Evolutionary conservation across 768 basidiomycete species (phyloP).

Genomic region (Strobilomyces confusus): DNA sequence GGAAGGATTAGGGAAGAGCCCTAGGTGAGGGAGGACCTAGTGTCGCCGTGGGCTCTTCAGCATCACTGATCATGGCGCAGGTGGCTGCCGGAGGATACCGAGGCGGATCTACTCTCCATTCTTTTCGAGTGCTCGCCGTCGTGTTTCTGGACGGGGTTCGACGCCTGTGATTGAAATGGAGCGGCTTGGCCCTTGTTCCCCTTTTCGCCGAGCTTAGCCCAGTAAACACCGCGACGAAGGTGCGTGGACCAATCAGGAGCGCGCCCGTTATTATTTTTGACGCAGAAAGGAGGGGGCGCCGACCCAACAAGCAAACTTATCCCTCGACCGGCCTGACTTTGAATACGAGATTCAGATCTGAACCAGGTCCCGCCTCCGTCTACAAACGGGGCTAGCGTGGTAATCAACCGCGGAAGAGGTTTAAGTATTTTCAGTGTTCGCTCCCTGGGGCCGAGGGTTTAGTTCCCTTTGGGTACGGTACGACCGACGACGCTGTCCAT

Average conservation of each 20-base stretch:
- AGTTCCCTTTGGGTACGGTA: conserved; percentile 5
- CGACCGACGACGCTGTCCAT: conserved; percentile 6
- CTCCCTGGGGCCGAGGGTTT: conserved; percentile 30
- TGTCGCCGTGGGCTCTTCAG: conserved; percentile 2
- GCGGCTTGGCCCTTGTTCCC: not conserved
- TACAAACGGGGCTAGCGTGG: conserved; percentile 25
- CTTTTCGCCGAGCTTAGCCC: conserved; percentile 6
- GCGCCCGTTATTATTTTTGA: conserved; percentile 1
- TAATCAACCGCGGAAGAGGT: conserved; percentile 16
- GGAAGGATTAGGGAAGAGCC: conserved; percentile 12
- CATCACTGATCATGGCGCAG: conserved; percentile 13
- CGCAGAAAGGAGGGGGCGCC: conserved; percentile 3
- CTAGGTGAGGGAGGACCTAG: conserved; percentile 1
- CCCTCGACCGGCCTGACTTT: conserved; percentile 26
- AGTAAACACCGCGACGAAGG: conserved; percentile 11
- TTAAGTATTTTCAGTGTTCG: not conserved
- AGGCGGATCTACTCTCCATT: not conserved
- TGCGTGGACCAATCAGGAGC: conserved; percentile 15
- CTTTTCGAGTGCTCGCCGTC: conserved; percentile 1
- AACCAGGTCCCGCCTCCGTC: conserved; percentile 5
- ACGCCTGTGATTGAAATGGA: not conserved
- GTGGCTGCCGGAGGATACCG: conserved; percentile 22
- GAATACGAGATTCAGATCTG: conserved; percentile 17
- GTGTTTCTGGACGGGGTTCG: conserved; percentile 4
- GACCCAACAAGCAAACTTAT: conserved; percentile 2